Conservation (phyloP, 2,329 filamentous ascomycete genomes). For the Claviceps quebecensis region DNA sequence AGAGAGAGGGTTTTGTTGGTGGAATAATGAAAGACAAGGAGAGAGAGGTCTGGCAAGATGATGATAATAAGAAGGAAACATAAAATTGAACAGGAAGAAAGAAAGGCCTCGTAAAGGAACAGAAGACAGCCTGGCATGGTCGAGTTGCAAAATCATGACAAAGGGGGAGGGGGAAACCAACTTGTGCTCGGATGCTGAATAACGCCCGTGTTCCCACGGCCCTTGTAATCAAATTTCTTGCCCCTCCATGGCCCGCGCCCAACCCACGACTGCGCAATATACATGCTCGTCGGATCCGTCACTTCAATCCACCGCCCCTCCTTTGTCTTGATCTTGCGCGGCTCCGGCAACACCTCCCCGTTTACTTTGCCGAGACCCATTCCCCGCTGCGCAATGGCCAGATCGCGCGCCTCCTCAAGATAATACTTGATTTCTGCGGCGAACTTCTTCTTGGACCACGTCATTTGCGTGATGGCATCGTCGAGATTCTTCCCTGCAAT, state of each 20-base stretch:
- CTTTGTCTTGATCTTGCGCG: constrained; percentile 52
- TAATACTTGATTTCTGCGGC: constrained; percentile 67
- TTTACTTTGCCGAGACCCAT: constrained; percentile 58
- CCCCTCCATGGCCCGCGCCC: constrained; percentile 54
- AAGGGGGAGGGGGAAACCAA: constrained; percentile 29
- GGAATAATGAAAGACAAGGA: background rate
- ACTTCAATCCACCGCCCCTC: constrained; percentile 60
- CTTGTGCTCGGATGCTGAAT: constrained; percentile 61
- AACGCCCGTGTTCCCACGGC: constrained; percentile 55
- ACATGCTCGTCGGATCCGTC: constrained; percentile 65
- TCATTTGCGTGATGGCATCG: constrained; percentile 88
- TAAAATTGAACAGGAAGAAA: background rate
- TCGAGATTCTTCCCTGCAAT: constrained; percentile 88
- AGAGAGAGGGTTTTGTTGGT: background rate
- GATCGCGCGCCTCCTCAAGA: constrained; percentile 66
- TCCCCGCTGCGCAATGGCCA: constrained; percentile 63
- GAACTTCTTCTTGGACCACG: constrained; percentile 87
- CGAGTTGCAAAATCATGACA: too few species aligned
- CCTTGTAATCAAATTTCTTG: constrained; percentile 53
- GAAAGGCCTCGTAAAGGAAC: too few species aligned
- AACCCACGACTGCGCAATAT: constrained; percentile 88
- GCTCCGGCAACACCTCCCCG: constrained; percentile 24
- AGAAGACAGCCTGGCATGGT: too few species aligned
- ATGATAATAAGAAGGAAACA: background rate
- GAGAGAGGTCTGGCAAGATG: too few species aligned